Percentiles rank a stretch among this genome's conserved stretches.
These are phyloP conservation scores for Solanum tarapatanum DNA, from an alignment of 257 asterid genomes.

Conservation along the genomic window DNA sequence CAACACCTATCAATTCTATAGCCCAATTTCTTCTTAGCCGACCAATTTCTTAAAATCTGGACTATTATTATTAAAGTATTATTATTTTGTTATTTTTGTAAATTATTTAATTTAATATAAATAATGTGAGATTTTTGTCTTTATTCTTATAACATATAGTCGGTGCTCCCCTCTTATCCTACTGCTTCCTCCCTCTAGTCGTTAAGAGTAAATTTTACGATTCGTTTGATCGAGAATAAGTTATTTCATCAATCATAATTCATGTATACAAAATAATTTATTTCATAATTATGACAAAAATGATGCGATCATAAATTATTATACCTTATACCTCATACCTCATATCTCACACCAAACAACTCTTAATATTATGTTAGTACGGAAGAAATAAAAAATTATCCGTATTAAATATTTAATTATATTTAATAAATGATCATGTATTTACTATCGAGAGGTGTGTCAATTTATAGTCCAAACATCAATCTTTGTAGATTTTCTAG, in stretches of 20 bases:
- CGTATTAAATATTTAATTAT: not conserved
- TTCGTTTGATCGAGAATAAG: accelerated
- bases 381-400: not conserved
- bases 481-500: not conserved
- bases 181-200: not conserved
- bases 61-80: not conserved
- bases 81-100: too few species aligned
- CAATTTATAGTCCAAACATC: not conserved
- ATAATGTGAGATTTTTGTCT: not conserved
- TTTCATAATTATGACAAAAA: too few species aligned
- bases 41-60: not conserved
- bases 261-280: too few species aligned
- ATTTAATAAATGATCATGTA: not conserved
- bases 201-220: not conserved
- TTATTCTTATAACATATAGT: not conserved
- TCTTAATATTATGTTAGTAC: not conserved
- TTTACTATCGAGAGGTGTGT: not conserved
- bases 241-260: too few species aligned
- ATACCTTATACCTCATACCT: too few species aligned
- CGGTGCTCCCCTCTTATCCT: not conserved
- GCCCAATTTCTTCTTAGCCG: not conserved
- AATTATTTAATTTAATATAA: not conserved
- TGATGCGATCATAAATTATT: too few species aligned
- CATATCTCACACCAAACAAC: too few species aligned
- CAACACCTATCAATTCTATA: not conserved